A percentile compares a stretch with the other conserved stretches of the same genome.
Conservation (phyloP, 139 green algal genomes). For the Bryopsis sp. region DNA sequence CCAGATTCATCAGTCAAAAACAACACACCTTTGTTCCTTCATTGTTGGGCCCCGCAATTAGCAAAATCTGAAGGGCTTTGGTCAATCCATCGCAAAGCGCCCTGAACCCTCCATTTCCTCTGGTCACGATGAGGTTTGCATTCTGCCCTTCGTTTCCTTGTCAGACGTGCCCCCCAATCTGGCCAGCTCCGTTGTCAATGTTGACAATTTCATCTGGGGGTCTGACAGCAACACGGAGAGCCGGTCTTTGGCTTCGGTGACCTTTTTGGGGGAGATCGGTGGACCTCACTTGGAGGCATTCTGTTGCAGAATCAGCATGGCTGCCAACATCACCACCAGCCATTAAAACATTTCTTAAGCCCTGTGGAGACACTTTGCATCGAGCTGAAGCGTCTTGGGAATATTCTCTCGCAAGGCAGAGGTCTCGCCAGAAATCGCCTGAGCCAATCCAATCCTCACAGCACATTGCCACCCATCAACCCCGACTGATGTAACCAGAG, state of each 20-base stretch:
- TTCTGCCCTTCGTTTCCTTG: not conserved
- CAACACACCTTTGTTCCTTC: too few relatives aligned
- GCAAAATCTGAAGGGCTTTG: not conserved
- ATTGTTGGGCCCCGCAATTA: not conserved
- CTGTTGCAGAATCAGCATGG: constrained; percentile 42
- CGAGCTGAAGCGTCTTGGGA: constrained; percentile 52
- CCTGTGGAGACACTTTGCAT: constrained; percentile 44
- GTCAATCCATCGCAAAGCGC: not conserved
- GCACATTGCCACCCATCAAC: constrained; percentile 38
- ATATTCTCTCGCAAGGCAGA: constrained; percentile 34
- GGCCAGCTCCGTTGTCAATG: constrained; percentile 45
- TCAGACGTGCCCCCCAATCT: constrained; percentile 14
- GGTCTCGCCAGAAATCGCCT: constrained; percentile 33
- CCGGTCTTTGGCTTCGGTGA: constrained; percentile 29
- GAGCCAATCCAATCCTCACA: constrained; percentile 48
- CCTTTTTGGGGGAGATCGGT: constrained; percentile 18
- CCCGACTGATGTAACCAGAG: too few relatives aligned
- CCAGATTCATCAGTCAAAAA: too few relatives aligned
- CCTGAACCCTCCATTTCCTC: constrained; percentile 10
- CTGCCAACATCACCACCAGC: constrained; percentile 44
- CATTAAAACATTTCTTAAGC: constrained; percentile 64
- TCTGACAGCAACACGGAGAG: constrained; percentile 51
- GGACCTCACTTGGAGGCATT: not conserved
- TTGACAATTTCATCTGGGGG: constrained; percentile 43
- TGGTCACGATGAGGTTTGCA: not conserved